Evolutionary conservation across 441 rosid genomes (phyloP).

Genomic region (Eutrema salsugineum): DNA sequence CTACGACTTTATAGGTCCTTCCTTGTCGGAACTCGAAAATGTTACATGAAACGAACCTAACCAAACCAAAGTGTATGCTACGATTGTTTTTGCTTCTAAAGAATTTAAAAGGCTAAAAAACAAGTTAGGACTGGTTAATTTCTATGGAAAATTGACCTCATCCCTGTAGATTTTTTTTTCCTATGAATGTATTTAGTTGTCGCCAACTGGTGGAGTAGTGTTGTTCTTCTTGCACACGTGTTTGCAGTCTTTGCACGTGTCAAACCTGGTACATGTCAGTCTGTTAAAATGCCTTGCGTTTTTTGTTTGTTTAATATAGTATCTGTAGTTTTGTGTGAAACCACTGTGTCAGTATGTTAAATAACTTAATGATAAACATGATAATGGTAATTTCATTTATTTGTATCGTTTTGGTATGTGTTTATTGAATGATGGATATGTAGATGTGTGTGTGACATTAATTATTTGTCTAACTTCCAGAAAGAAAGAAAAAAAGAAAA

Average conservation of each 20-base stretch:
- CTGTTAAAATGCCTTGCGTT: neutral
- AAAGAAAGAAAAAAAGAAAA: neutral
- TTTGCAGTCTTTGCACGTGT: slow-evolving; percentile 33
- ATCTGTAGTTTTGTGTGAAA: neutral
- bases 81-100: neutral
- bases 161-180: neutral
- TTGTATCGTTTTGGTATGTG: neutral
- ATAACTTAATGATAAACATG: slow-evolving; percentile 11
- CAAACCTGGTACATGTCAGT: slow-evolving; percentile 35
- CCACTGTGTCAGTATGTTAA: neutral
- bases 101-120: neutral
- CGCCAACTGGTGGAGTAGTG: neutral
- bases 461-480: slow-evolving; percentile 6
- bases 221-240: slow-evolving; percentile 15
- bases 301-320: slow-evolving; percentile 4
- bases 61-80: neutral
- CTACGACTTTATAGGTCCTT: slow-evolving; percentile 19
- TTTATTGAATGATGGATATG: neutral
- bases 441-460: slow-evolving; percentile 13
- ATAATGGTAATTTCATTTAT: neutral
- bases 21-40: slow-evolving; percentile 19
- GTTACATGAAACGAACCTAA: slow-evolving; percentile 9
- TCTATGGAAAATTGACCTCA: neutral
- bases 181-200: neutral
- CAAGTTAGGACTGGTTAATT: neutral